Base-by-base conservation (phyloP, 257 asterid genomes). In the Capsicum chinense region DNA sequence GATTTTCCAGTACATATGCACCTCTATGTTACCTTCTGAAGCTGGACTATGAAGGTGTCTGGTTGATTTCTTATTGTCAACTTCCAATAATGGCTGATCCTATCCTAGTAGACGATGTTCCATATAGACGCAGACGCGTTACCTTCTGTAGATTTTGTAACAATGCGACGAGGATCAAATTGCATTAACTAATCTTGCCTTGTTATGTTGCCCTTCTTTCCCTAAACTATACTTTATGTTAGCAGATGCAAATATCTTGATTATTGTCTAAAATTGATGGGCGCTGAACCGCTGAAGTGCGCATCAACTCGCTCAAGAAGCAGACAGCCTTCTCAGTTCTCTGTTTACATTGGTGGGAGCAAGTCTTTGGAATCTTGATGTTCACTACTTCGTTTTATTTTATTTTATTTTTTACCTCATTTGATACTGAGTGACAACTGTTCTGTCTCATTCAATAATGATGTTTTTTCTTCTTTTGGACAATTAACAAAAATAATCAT, bases 241-340 rank as follows among this genome's bases (percentile, higher is more conserved):
- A 26, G 50, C 64, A 78, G 82, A 78, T 78, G 62, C 81, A 26
- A 54, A 54, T 33, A 54, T 78, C 16, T 78, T 48, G 64, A 78
- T 15, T 52, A 33, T 0, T 2, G 14, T 26, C 47, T 7, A 26
- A 39, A 73, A 48, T 48, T 12, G 60, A 5, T 19, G 42, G 19
- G 7, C 8, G 80, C 37, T 73, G 19, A 76, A 76, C 63, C 26
- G 63, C 81, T 52, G 44, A 26, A 48, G 8, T 26, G 81, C 1
- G 12, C 81, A 76, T 63, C 63, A 76, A 76, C 15, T 78, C 62
- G 14, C 1, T 2, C 33, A 54, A 76, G 82, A 2, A 54, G 50
- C 33, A 54, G 50, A 1, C 1, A 78, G 16, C 64, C 5, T 74
- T 58, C 37, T 1, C 56, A 80, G 83, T 8, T 58, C 37, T 1